Base-by-base conservation (phyloP, 805 yeast genomes). In the Komagataella pastoris region DNA sequence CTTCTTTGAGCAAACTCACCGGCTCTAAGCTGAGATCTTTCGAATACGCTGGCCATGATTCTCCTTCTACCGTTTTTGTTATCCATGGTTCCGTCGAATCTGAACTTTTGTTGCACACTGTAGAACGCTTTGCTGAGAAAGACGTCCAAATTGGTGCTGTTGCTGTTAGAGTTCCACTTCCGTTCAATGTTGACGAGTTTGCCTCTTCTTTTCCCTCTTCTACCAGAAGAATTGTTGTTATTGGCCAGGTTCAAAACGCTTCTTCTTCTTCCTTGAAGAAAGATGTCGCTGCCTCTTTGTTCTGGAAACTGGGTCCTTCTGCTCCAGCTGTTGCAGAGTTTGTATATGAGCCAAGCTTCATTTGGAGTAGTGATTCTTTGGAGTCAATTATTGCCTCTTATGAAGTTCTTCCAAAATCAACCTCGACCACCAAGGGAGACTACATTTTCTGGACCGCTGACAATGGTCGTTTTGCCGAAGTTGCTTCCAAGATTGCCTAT, bases 21-120 rank as follows among this genome's bases (percentile, higher is more conserved):
- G 83, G 81, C 43, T 55, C 65, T 17, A 12, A 12, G 18, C 79
- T 78, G 61, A 65, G 73, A 49, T 79, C 83, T 24, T 85, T 86
- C 60, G 88, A 86, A 65, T 88, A 83, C 66, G 68, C 64, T 54
- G 97, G 97, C 51, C 71, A 72, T 51, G 63, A 64, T 7, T 65
- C 72, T 52, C 83, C 96, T 7, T 78, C 77, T 47, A 79, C 84
- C 21, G 86, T 90, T n/a, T 82, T 86, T 64, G 91, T 89, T 40
- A 73, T 82, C n/a, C 81, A 85, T 57, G 95, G 96, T 21, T 73
- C 93, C 46, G 66, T 75, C 47, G 89, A 85, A 63, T 69, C 84
- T 17, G 71, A 79, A 52, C 67, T 79, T 52, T 73, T 86, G 46
- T 59, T 76, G 49, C 65, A 69, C 24, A 71, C 75, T 24, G 69